Evolutionary conservation across 768 basidiomycete genomes (phyloP), one percentile per base, ranked within the genome.

Genomic region (Termitomyces bulborhizus): DNA sequence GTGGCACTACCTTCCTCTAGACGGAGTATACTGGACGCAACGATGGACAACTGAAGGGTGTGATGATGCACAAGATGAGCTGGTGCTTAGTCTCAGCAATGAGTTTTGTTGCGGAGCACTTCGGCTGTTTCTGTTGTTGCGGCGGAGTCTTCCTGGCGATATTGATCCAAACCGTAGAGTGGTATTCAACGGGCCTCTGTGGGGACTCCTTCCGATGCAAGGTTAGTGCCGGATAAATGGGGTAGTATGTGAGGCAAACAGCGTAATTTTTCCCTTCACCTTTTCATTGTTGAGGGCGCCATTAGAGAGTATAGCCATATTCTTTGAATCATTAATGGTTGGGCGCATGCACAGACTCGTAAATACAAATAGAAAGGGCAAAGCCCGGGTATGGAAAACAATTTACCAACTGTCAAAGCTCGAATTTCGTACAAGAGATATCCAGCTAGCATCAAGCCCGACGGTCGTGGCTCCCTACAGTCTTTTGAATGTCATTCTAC

Each of bases 231-330:
- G 81, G 85, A 76, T 70, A 60, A 54, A 63, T 72, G 78, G 86
- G 72, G 87, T 90, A 89, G 88, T 90, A 90, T 89, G 74, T 83
- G 86, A 76, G 83, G 88, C 86, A 68, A 57, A 90, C 84, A 88
- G 76, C 26, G 18, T 9, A 27, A n/a, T 39, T 13, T 61, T 26
- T 27, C 6, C 24, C 9, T 42, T 12, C 18, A 46, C 11, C 4
- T n/a, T 29, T 15, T 42, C 12, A 18, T 3, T 26, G 16, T 32
- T 12, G 29, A 37, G 13, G 5, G 16, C 15, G 15, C 36, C 15
- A 37, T 6, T 6, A 6, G 15, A 16, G 5, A 37, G 15, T 37
- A 16, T 36, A 32, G 31, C 8, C 29, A 7, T 31, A 31, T 32
- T 32, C 8, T 32, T 3, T 9, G 31, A 9, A 32, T 32, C 8